Percentiles rank a stretch among this genome's conserved stretches.
Evolutionary conservation across 495 filamentous ascomycete genomes (phyloP).

Genomic region (Penicillium daleae): DNA sequence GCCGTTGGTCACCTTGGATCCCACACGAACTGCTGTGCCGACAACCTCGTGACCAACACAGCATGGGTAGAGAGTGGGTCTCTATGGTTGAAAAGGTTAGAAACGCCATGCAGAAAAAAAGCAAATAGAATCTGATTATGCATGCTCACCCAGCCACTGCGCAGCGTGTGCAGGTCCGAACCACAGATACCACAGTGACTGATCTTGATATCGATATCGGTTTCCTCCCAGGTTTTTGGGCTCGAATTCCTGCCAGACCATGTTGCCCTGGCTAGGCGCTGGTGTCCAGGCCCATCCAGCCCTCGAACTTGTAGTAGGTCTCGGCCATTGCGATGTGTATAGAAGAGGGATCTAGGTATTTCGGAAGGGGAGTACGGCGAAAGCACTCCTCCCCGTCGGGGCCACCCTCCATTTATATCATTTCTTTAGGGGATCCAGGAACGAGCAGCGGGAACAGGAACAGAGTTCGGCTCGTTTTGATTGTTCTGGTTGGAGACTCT

Average conservation of each 20-base stretch:
- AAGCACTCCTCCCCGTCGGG: neutral
- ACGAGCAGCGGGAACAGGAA: neutral
- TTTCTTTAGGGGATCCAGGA: neutral
- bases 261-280: conserved; percentile 69
- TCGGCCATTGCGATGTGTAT: conserved; percentile 28
- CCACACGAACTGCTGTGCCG: conserved; percentile 75
- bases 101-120: neutral
- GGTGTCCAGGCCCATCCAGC: conserved; percentile 75
- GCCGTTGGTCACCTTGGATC: conserved; percentile 61
- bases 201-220: conserved; percentile 64
- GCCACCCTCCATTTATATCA: conserved; percentile 22
- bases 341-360: neutral
- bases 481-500: conserved; percentile 9
- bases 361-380: neutral
- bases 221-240: conserved; percentile 82
- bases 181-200: conserved; percentile 51
- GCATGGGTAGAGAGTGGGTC: conserved; percentile 66
- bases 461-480: neutral
- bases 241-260: conserved; percentile 75
- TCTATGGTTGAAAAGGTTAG: conserved; percentile 19
- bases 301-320: conserved; percentile 70
- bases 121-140: neutral
- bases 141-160: conserved; percentile 67
- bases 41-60: conserved; percentile 87
- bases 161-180: conserved; percentile 73